Percentiles rank a stretch among this genome's conserved stretches.
Conservation (phyloP, 225 moss, liverwort and hornwort genomes). For the Straminergon stramineum region DNA sequence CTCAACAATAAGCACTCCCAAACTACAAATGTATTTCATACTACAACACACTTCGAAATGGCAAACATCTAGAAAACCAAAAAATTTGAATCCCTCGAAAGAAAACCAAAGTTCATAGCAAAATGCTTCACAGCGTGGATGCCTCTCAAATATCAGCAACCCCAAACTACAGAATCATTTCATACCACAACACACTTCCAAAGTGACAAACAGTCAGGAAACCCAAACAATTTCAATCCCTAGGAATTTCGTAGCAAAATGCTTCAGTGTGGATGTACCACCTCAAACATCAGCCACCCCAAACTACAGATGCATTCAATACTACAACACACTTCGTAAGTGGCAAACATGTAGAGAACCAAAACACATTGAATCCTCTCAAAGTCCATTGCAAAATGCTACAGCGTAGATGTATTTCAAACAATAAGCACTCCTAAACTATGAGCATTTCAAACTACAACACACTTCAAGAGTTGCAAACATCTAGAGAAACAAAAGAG, state of each 20-base stretch:
- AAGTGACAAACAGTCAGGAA: neutral
- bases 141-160: neutral
- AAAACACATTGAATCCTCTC: neutral
- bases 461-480: neutral
- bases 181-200: neutral
- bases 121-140: neutral
- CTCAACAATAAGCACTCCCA: neutral
- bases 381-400: neutral
- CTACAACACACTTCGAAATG: neutral
- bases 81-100: no score
- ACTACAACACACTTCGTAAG: neutral
- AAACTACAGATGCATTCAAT: neutral
- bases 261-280: neutral
- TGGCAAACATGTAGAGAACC: neutral
- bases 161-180: neutral
- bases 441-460: neutral
- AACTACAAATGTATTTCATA: neutral
- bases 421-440: neutral
- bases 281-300: neutral
- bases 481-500: neutral
- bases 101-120: neutral
- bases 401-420: neutral
- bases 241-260: neutral
- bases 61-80: neutral
- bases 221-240: neutral